Evolutionary conservation across 2,329 filamentous ascomycete genomes (phyloP).

Genomic region (Cryphonectria nitschkei): DNA sequence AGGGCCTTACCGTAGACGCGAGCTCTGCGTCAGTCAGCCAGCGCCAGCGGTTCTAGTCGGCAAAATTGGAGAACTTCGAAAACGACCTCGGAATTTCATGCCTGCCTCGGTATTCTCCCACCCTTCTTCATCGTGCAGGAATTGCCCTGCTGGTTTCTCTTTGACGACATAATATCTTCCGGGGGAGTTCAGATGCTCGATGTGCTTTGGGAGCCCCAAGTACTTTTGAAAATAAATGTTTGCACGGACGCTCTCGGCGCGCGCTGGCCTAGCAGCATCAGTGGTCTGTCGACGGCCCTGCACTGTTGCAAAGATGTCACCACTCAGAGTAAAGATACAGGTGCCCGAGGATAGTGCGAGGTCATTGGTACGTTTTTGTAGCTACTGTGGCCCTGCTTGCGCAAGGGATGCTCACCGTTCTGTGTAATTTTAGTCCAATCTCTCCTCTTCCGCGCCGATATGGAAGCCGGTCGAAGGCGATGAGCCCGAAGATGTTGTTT

Average conservation of each 20-base stretch:
- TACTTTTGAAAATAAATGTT: slow-evolving; percentile 56
- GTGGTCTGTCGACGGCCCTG: slow-evolving; percentile 46
- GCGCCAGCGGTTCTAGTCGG: slow-evolving; percentile 14
- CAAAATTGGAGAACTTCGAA: slow-evolving; percentile 26
- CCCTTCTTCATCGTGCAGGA: not conserved
- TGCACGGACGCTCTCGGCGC: slow-evolving; percentile 55
- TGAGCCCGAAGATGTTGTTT: slow-evolving; percentile 88
- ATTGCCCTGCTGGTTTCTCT: not conserved
- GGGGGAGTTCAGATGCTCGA: slow-evolving; percentile 13
- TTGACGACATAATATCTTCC: slow-evolving; percentile 11
- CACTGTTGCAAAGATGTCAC: slow-evolving; percentile 64
- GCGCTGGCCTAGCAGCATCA: slow-evolving; percentile 57
- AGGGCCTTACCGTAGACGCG: slow-evolving; percentile 15
- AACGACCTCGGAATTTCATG: slow-evolving; percentile 16
- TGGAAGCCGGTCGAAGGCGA: slow-evolving; percentile 65
- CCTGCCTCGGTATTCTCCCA: not conserved
- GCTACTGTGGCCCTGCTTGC: slow-evolving; percentile 1
- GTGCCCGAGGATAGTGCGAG: slow-evolving; percentile 35
- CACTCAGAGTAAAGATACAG: slow-evolving; percentile 75
- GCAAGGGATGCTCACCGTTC: slow-evolving; percentile 25
- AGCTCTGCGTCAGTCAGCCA: slow-evolving; percentile 10
- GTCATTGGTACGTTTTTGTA: slow-evolving; percentile 51
- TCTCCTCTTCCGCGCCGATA: slow-evolving; percentile 18
- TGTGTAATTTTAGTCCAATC: slow-evolving; percentile 8
- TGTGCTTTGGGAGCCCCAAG: slow-evolving; percentile 15